A percentile compares a stretch with the other conserved stretches of the same genome.
phyloP scores from a whole-genome alignment of 148 eudicot genomes.

The Dysphania ambrosioides region DNA sequence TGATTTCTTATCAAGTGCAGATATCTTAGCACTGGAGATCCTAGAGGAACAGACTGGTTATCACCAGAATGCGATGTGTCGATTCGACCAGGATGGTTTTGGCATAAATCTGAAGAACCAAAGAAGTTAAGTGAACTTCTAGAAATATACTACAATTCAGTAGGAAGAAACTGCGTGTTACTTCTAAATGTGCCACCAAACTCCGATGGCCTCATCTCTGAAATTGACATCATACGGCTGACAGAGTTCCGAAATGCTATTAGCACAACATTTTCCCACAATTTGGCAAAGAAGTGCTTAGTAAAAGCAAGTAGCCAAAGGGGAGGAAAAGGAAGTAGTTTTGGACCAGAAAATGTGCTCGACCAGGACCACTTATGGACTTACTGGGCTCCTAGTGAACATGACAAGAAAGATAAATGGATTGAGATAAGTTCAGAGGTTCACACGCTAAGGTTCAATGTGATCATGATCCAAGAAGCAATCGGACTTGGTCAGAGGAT shows the following conservation, averaged over 20 bases:
- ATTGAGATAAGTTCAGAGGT: constrained; percentile 43
- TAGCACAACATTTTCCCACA: constrained; percentile 53
- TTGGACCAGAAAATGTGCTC: constrained; percentile 58
- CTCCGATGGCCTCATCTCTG: constrained; percentile 65
- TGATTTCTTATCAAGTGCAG: constrained; percentile 31
- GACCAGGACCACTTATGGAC: constrained; percentile 82
- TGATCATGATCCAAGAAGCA: constrained; percentile 80
- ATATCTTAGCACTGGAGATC: constrained; percentile 78
- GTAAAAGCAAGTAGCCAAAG: constrained; percentile 62
- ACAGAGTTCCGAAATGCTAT: constrained; percentile 54
- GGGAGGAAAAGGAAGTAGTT: constrained; percentile 49
- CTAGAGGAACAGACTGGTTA: constrained; percentile 79
- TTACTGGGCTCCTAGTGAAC: constrained; percentile 76
- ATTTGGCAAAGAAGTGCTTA: constrained; percentile 47
- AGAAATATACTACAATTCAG: constrained; percentile 76
- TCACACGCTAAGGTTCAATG: constrained; percentile 51
- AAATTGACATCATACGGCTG: constrained; percentile 45
- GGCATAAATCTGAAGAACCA: constrained; percentile 74
- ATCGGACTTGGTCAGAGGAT: constrained; percentile 89
- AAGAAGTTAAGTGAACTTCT: constrained; percentile 59
- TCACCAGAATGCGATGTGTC: constrained; percentile 95
- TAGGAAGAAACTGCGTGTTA: constrained; percentile 75
- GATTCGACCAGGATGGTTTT: constrained; percentile 79
- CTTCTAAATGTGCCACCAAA: constrained; percentile 90
- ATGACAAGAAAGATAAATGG: constrained; percentile 41